Percentiles rank a stretch among this genome's conserved stretches.
Evolutionary conservation across 2,329 filamentous ascomycete species (phyloP).

Genomic region (Cladophialophora immunda): DNA sequence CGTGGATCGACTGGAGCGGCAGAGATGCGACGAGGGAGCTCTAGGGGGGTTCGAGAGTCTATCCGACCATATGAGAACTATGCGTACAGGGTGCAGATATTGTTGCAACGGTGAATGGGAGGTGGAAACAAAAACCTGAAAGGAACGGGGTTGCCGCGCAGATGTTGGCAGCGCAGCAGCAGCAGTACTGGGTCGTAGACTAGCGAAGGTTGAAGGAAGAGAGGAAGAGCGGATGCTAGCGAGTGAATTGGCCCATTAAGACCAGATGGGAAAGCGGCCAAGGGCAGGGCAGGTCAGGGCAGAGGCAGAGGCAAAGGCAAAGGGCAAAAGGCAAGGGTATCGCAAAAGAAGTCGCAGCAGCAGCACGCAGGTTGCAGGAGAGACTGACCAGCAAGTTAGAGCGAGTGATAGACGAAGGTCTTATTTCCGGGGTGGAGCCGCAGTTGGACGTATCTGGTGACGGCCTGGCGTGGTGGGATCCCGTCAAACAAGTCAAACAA

Average conservation of each 20-base stretch:
- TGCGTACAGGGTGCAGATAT: conserved; percentile 25
- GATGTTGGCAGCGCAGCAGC: conserved; percentile 18
- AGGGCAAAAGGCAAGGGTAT: not conserved
- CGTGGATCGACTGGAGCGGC: not conserved
- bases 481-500: conserved; percentile 3
- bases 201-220: conserved; percentile 12
- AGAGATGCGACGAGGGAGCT: conserved; percentile 15
- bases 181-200: conserved; percentile 11
- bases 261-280: conserved; percentile 21
- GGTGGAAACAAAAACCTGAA: conserved; percentile 2
- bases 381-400: conserved; percentile 18
- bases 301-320: no score
- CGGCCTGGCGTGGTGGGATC: conserved; percentile 7
- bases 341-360: not conserved
- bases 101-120: conserved; percentile 3
- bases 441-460: conserved; percentile 8
- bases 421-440: conserved; percentile 25
- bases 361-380: conserved; percentile 12
- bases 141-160: conserved; percentile 14
- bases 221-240: conserved; percentile 16
- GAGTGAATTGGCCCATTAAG: conserved; percentile 10
- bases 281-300: conserved; percentile 15
- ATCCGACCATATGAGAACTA: conserved; percentile 21
- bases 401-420: conserved; percentile 20
- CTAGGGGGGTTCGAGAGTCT: conserved; percentile 16